A percentile compares a stretch with the other conserved stretches of the same genome.
These are phyloP conservation scores for Hansenula anomala DNA, from an alignment of 1,139 yeast species.

Conservation along the genomic window DNA sequence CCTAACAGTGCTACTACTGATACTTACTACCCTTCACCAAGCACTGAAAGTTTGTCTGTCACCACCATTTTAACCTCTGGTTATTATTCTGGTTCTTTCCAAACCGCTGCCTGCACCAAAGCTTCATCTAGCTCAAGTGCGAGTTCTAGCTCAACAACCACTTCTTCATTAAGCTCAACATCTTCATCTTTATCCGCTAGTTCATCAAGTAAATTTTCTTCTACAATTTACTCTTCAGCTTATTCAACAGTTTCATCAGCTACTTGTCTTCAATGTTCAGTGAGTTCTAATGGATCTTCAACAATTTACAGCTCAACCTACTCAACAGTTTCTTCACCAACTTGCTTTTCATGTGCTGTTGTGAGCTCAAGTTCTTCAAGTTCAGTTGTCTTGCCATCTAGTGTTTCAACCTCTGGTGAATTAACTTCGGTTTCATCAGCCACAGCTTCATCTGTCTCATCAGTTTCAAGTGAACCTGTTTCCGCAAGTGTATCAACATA, in stretches of 20 bases:
- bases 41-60: slow-evolving; percentile 1
- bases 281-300: neutral
- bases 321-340: neutral
- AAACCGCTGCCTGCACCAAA: slow-evolving; percentile 2
- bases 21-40: slow-evolving; percentile 3
- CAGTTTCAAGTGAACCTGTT: neutral
- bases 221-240: neutral
- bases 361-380: too few species aligned
- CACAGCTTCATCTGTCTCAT: neutral
- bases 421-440: too few species aligned
- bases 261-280: neutral
- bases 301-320: neutral
- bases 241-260: too few species aligned
- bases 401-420: neutral
- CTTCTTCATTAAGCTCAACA: neutral
- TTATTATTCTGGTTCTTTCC: slow-evolving; percentile 5
- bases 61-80: neutral
- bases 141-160: neutral
- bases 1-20: neutral
- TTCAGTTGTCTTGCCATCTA: too few species aligned
- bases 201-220: neutral
- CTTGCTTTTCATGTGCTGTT: too few species aligned
- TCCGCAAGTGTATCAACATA: neutral
- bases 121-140: slow-evolving; percentile 1
- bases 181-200: neutral